These are phyloP conservation scores for Nemania diffusa DNA, from an alignment of 2,329 filamentous ascomycete genomes.

Conservation along the genomic window DNA sequence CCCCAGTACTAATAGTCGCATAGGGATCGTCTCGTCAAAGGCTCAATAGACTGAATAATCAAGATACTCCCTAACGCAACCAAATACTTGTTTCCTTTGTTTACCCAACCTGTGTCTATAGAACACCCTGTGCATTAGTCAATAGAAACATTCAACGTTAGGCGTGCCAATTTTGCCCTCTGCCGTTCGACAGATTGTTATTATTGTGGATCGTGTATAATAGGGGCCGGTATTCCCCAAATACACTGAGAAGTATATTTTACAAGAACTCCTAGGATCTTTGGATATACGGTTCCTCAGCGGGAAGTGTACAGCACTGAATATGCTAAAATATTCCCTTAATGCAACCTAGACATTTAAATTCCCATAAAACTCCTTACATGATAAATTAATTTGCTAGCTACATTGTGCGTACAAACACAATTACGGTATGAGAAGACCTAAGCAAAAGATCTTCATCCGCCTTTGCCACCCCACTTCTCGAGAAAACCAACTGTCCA, in stretches of 20 bases:
- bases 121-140: constrained; percentile 71
- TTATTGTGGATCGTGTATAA: constrained; percentile 8
- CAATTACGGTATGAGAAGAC: too few species aligned
- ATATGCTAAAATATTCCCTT: neutral
- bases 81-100: constrained; percentile 62
- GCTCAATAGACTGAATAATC: constrained; percentile 64
- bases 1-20: constrained; percentile 49
- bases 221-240: neutral
- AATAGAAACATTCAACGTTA: constrained; percentile 49
- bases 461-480: constrained; percentile 54
- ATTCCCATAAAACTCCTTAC: neutral
- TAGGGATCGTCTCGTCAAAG: constrained; percentile 72
- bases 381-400: too few species aligned
- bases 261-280: too few species aligned
- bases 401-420: too few species aligned
- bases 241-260: neutral
- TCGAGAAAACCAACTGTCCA: constrained; percentile 75
- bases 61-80: constrained; percentile 48
- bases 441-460: neutral
- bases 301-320: neutral
- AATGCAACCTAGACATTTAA: neutral
- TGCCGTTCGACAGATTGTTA: neutral
- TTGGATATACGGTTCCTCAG: neutral
- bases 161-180: neutral
- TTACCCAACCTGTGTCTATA: constrained; percentile 62